A percentile compares a stretch with the other conserved stretches of the same genome.
Conservation (phyloP, 495 filamentous ascomycete species). For the Penicillium simplicissimum region DNA sequence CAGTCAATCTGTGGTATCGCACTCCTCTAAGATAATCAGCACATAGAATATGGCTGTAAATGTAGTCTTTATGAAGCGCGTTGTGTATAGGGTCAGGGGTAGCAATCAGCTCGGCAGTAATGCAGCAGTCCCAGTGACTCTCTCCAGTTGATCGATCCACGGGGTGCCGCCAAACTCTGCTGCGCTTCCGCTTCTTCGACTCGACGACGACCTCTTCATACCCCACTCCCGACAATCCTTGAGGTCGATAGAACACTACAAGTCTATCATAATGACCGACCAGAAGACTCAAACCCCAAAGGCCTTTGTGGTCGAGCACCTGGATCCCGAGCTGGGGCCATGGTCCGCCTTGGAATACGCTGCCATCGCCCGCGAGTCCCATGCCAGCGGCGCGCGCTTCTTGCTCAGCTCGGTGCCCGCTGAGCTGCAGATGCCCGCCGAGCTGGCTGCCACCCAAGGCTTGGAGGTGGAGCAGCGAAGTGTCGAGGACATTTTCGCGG, state of each 20-base stretch:
- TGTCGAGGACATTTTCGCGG: slow-evolving; percentile 75
- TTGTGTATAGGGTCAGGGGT: background rate
- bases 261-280: slow-evolving; percentile 27
- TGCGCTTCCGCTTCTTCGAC: slow-evolving; percentile 8
- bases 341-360: slow-evolving; percentile 94
- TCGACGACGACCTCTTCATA: background rate
- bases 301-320: slow-evolving; percentile 87
- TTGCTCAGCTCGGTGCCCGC: slow-evolving; percentile 80
- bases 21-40: background rate
- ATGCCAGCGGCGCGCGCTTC: slow-evolving; percentile 66
- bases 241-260: background rate
- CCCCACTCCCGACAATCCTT: background rate
- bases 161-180: slow-evolving; percentile 12
- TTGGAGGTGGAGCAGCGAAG: slow-evolving; percentile 68
- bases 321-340: slow-evolving; percentile 87
- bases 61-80: background rate
- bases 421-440: slow-evolving; percentile 63
- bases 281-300: slow-evolving; percentile 39
- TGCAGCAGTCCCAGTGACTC: background rate
- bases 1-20: background rate
- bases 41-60: background rate
- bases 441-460: slow-evolving; percentile 57
- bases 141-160: slow-evolving; percentile 1
- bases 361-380: slow-evolving; percentile 78
- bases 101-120: background rate